Evolutionary conservation across 2,329 filamentous ascomycete species (phyloP), one percentile per base, ranked within the genome.

Genomic region (Fusarium lateritium): DNA sequence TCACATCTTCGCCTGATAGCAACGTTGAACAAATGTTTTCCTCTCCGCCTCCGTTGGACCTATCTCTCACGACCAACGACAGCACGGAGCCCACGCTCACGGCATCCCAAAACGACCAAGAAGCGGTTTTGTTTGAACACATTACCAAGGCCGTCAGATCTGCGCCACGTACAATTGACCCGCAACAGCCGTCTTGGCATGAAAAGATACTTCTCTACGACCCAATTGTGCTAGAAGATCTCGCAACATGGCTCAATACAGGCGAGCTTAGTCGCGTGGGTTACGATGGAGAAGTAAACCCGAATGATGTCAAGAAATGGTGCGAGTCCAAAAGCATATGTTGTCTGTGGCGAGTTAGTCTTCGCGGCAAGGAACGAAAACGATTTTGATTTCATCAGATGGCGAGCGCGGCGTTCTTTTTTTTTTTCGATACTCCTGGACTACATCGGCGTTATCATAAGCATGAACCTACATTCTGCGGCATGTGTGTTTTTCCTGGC

Each of bases 121-220:
- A 88, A 67, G 69, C 79, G 1, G 75, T 73, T 0, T 72, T 89
- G 24, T 89, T 89, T 65, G 72, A 74, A 26, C 78, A 83, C 67
- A 89, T 91, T 52, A 86, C 85, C 1, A 80, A 81, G 39, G 88
- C 88, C 1, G 80, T 91, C 11, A 85, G 75, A 10, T 80, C 81
- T 1, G 82, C 84, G 6, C 83, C 88, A 5, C 82, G 82, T 14
- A 83, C 86, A 0, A 82, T 73, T 6, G 82, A 90, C 67, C 79
- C 84, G 1, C 67, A 69, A 8, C 76, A 84, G 4, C 89, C 88
- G 15, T 94, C 88, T 3, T 98, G 94, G 93, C 86, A 97, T 72
- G 94, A 98, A 79, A 97, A 94, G 80, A 98, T 99, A 46, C 83
- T 98, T 7, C 88, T 98, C 77, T 98, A 97, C 76, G 94, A 98